Evolutionary conservation across 257 asterid genomes (phyloP).

Genomic region (Echium plantagineum): DNA sequence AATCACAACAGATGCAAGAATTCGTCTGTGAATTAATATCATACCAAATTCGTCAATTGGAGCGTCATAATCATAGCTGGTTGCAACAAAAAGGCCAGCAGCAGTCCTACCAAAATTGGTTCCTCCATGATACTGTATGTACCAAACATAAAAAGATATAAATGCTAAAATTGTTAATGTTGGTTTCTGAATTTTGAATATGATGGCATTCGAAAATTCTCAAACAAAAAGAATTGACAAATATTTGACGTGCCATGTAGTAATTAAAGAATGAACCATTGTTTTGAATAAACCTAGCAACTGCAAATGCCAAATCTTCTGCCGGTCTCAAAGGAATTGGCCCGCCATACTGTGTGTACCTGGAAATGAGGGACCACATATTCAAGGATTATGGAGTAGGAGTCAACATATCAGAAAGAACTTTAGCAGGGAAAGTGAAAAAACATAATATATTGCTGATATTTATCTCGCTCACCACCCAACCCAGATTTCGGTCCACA

Average conservation of each 20-base stretch:
- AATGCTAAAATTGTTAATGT: not conserved
- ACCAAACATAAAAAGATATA: constrained; percentile 6
- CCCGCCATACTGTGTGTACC: constrained; percentile 82
- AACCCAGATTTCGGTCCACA: constrained; percentile 93
- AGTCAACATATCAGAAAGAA: not conserved
- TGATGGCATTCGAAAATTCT: not conserved
- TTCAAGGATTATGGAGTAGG: not conserved
- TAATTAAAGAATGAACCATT: constrained; percentile 88
- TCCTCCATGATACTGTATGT: constrained; percentile 81
- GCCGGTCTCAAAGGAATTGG: constrained; percentile 63
- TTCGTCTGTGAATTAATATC: not conserved
- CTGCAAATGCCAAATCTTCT: constrained; percentile 84
- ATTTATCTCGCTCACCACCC: constrained; percentile 47
- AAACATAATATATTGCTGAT: not conserved
- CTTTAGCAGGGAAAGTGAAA: not conserved
- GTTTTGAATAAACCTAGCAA: constrained; percentile 75
- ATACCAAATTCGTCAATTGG: constrained; percentile 88
- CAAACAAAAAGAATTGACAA: too few relatives aligned
- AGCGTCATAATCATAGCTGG: constrained; percentile 90
- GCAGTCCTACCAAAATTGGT: constrained; percentile 77
- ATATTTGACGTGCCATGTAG: constrained; percentile 55
- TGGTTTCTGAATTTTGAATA: not conserved
- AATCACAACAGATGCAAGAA: not conserved
- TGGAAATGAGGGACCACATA: constrained; percentile 7
- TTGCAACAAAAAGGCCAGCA: constrained; percentile 71